Evolutionary conservation across 495 filamentous ascomycete genomes (phyloP), one percentile per base, ranked within the genome.

Genomic region (Xylaria telfairii): DNA sequence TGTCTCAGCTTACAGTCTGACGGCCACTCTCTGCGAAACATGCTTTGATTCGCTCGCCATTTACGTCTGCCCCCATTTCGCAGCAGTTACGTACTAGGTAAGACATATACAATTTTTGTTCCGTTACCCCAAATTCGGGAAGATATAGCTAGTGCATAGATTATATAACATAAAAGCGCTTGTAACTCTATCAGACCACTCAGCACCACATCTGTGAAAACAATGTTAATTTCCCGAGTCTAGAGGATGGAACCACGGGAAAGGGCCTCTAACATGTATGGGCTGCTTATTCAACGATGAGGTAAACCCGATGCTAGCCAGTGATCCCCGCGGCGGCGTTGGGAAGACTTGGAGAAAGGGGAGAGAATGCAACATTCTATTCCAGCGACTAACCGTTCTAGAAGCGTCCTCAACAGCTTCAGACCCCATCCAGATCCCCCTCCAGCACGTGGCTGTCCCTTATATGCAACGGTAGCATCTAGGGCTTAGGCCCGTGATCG

Each of bases 381-480:
- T 64, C 41, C 1, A 63, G 21, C 17, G 5, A 28, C 41, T 15
- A 8, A n/a, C 56, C 30, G 3, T 15, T 59, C 56, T 37, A 59
- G 37, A 46, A 46, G 24, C 26, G 17, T 13, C 61, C 41, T 32
- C 42, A n/a, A 19, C 42, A 13, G 26, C 44, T 65, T 24, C 61
- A 32, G 28, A 49, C 62, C 42, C 60, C 5, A 41, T 12, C 21
- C 37, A 60, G 21, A 7, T 34, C 56, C 13, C 26, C 34, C 61
- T 1, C 3, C 19, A 7, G 34, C 62, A 65, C 62, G 62, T 65
- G 62, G 62, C 28, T 12, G 13, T 51, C 42, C 62, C 26, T 26
- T 65, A 65, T 30, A 51, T 65, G 30, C 44, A 21, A 44, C 32
- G 10, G 56, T 64, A 30, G 4, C 60, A 64, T 47, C 24, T 64